These are phyloP conservation scores for Aegilops bicornis DNA, from an alignment of 176 grass and related monocot species.

Conservation along the genomic window DNA sequence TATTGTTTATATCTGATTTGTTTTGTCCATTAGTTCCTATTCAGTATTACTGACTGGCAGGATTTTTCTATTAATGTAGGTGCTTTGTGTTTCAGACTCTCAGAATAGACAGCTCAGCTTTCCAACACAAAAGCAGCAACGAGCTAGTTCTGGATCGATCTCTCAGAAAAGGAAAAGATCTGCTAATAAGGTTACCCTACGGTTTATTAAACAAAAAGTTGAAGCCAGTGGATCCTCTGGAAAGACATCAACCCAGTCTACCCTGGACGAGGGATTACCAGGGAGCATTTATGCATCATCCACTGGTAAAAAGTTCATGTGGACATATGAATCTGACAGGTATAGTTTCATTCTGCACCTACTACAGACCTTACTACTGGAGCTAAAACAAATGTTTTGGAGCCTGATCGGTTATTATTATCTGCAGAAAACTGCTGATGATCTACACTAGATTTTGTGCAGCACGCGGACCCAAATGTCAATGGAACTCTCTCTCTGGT, in stretches of 20 bases:
- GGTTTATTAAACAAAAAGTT: constrained; percentile 33
- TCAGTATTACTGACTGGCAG: constrained; percentile 21
- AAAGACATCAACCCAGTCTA: constrained; percentile 19
- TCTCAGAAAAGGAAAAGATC: constrained; percentile 63
- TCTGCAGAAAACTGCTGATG: constrained; percentile 79
- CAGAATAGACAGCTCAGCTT: constrained; percentile 28
- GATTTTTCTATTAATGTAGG: constrained; percentile 51
- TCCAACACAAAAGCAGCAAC: constrained; percentile 34
- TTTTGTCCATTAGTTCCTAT: constrained; percentile 14
- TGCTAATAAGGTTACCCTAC: constrained; percentile 27
- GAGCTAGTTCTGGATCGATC: constrained; percentile 33
- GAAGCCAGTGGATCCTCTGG: constrained; percentile 19
- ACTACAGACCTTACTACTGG: constrained; percentile 18
- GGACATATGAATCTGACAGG: constrained; percentile 81
- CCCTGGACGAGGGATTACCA: constrained; percentile 24
- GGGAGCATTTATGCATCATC: constrained; percentile 26
- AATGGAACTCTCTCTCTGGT: constrained; percentile 72
- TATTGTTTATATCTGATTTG: constrained; percentile 26
- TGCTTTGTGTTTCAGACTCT: constrained; percentile 64
- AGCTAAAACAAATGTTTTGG: constrained; percentile 1
- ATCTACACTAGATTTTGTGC: constrained; percentile 70
- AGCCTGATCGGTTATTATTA: constrained; percentile 21
- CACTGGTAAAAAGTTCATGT: constrained; percentile 65
- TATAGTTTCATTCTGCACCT: constrained; percentile 36
- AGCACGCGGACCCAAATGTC: constrained; percentile 69